Percentiles rank a stretch among this genome's conserved stretches.
Evolutionary conservation across 768 basidiomycete species (phyloP).

Genomic region (Candolleomyces eurysporus): DNA sequence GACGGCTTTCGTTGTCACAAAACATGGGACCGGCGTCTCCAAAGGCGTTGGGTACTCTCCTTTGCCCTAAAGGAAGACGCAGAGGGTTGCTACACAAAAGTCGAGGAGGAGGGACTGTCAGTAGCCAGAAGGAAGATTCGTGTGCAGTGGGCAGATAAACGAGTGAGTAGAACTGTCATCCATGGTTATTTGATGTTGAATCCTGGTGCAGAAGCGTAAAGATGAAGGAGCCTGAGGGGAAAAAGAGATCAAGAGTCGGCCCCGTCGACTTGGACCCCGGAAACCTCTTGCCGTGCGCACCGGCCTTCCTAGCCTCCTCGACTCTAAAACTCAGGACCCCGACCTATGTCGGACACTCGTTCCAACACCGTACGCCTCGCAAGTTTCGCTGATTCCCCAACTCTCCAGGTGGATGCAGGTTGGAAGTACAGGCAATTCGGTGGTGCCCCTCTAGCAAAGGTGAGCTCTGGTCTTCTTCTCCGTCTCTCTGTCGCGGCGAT

Average conservation of each 20-base stretch:
- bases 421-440: too few relatives aligned
- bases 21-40: too few relatives aligned
- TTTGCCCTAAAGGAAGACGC: conserved; percentile 65
- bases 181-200: conserved; percentile 1
- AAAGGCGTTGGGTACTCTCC: too few relatives aligned
- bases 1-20: too few relatives aligned
- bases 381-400: too few relatives aligned
- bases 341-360: too few relatives aligned
- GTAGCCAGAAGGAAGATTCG: conserved; percentile 70
- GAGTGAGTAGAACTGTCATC: conserved; percentile 42
- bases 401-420: too few relatives aligned
- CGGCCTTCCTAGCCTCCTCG: conserved; percentile 58
- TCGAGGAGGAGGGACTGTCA: conserved; percentile 61
- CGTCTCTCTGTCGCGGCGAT: too few relatives aligned
- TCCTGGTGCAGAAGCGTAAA: conserved; percentile 28
- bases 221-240: conserved; percentile 31
- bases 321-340: conserved; percentile 44
- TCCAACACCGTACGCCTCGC: too few relatives aligned
- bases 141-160: conserved; percentile 78
- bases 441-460: too few relatives aligned
- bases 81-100: conserved; percentile 62
- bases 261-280: conserved; percentile 17
- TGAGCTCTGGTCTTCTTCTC: too few relatives aligned
- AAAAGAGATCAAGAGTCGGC: conserved; percentile 24
- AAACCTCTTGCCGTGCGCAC: conserved; percentile 80